Base-by-base conservation (phyloP, 2,329 filamentous ascomycete species). In the Sporothrix humicola region DNA sequence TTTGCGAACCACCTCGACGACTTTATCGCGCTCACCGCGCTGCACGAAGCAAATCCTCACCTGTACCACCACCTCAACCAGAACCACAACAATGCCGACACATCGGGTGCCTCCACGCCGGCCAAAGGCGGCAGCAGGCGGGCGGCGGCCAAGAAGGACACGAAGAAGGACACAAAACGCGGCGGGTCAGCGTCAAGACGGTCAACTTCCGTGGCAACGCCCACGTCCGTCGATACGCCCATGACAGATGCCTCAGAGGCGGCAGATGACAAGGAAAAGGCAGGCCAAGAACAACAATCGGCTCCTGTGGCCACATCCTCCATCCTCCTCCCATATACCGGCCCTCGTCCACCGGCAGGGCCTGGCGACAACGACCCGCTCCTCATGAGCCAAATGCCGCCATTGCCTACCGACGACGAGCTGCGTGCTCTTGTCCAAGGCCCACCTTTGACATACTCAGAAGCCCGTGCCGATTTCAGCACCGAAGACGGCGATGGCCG, bases 1-100 rank as follows among this genome's bases (percentile, higher is more conserved):
- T 95, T 95, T 81, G 89, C 90, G 75, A 94, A 96, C 82, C 91
- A 95, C 80, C 86, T 95, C 65, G 92, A 93, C 77, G 93, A 96
- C 80, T 93, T 92, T 80, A 87, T 92, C 77, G 93, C 93, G 9
- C 83, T 89, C 77, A 84, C 86, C 74, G 82, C 84, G n/a, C 82
- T 83, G 44, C 80, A 81, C 68, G 83, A 83, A 72, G 56, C 65
- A 17, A 81, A 79, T 73, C 81, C 54, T 7, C 81, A 73, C 76
- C 83, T 63, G 26, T 17, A 76, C 78, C 73, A 79, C 15, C 44
- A 61, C 52, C 69, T 72, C 66, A 17, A 74, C 77, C 73, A 79
- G 15, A 26, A 31, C 20, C 52, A 69, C 61, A 52, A 61, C 50
- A 7, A 12, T 26, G 15, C 15, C 48, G 56, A 48, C 8, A 17